These are phyloP conservation scores for Tranzscheliella williamsii DNA, from an alignment of 1,284 basidiomycete species.

Conservation along the genomic window DNA sequence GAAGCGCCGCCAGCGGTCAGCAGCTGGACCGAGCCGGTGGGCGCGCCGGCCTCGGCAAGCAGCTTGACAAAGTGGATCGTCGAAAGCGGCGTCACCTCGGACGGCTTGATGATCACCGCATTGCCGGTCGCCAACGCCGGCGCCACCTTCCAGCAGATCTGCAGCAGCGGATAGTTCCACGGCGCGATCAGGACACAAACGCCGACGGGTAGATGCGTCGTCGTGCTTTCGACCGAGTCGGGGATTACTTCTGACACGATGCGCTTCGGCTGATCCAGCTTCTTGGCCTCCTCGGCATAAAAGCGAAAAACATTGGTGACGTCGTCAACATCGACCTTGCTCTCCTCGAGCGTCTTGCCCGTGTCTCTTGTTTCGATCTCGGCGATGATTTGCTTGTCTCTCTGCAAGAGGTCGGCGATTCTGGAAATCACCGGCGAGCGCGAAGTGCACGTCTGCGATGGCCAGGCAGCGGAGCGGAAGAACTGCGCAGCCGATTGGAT, in stretches of 20 bases:
- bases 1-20: conserved; percentile 55
- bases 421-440: conserved; percentile 40
- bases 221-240: conserved; percentile 45
- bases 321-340: conserved; percentile 57
- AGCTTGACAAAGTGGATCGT: conserved; percentile 56
- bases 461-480: conserved; percentile 48
- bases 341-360: conserved; percentile 58
- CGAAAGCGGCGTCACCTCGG: conserved; percentile 60
- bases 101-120: conserved; percentile 59
- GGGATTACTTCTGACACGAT: conserved; percentile 51
- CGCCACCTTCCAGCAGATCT: conserved; percentile 60
- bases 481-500: conserved; percentile 45
- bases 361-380: conserved; percentile 58
- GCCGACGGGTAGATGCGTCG: conserved; percentile 56
- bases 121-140: conserved; percentile 59
- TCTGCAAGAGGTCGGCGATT: conserved; percentile 55
- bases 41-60: conserved; percentile 56
- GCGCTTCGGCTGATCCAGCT: conserved; percentile 46
- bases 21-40: conserved; percentile 48
- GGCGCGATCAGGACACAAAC: conserved; percentile 60
- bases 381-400: conserved; percentile 47
- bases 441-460: conserved; percentile 33
- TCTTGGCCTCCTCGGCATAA: conserved; percentile 57
- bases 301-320: conserved; percentile 58
- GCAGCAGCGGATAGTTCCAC: conserved; percentile 60